Percentiles rank a stretch among this genome's conserved stretches.
These are phyloP conservation scores for Scheffersomyces stipitis DNA, from an alignment of 805 yeast genomes.

Conservation along the genomic window DNA sequence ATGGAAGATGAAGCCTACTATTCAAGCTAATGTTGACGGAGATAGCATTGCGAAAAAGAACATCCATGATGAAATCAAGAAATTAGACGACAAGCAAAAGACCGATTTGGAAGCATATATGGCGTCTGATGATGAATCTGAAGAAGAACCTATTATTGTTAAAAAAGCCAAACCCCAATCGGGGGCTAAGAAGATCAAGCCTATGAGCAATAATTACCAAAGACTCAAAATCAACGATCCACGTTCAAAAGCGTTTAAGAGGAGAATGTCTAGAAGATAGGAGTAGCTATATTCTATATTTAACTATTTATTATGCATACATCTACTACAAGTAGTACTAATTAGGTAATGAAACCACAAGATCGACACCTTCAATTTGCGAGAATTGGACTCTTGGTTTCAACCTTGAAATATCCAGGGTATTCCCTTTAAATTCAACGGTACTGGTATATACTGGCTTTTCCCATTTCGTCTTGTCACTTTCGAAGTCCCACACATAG, in stretches of 20 bases:
- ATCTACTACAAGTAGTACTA: too few species aligned
- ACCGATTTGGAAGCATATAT: slow-evolving; percentile 21
- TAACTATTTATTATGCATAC: too few species aligned
- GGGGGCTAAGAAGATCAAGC: slow-evolving; percentile 18
- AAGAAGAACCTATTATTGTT: slow-evolving; percentile 11
- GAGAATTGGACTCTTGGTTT: neutral
- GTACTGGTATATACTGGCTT: slow-evolving; percentile 45
- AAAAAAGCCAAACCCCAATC: slow-evolving; percentile 7
- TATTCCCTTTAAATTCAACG: too few species aligned
- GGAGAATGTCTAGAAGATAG: too few species aligned
- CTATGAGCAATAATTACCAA: slow-evolving; percentile 50
- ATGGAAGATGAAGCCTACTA: slow-evolving; percentile 46
- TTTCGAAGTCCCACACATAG: slow-evolving; percentile 60
- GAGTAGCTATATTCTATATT: too few species aligned
- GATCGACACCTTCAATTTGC: neutral
- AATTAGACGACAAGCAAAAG: slow-evolving; percentile 30
- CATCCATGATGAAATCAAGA: slow-evolving; percentile 41
- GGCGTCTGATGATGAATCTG: slow-evolving; percentile 14
- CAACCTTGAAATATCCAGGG: too few species aligned
- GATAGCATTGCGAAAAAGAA: slow-evolving; percentile 37
- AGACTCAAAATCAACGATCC: slow-evolving; percentile 53
- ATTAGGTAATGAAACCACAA: neutral
- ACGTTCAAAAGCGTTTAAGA: slow-evolving; percentile 39
- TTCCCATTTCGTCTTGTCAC: slow-evolving; percentile 55
- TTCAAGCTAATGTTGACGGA: slow-evolving; percentile 15